Evolutionary conservation across 805 yeast genomes (phyloP).

Genomic region (Starmerella stellata): DNA sequence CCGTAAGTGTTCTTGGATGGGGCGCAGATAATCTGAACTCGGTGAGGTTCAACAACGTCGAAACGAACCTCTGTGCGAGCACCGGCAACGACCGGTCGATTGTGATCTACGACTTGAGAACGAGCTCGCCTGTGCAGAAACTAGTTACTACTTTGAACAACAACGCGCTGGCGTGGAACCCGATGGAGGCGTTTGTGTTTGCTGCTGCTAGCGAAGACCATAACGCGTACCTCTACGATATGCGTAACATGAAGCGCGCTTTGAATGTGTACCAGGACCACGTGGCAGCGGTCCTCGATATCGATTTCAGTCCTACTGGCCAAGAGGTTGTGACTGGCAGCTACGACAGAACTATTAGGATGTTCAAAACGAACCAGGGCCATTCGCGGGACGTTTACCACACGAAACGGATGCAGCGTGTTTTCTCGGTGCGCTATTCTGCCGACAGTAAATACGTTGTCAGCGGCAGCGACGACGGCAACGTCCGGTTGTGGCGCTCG

Average conservation of each 20-base stretch:
- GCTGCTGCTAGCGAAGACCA: conserved; percentile 90
- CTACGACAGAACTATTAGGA: conserved; percentile 80
- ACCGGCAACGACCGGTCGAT: conserved; percentile 74
- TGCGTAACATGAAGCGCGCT: conserved; percentile 75
- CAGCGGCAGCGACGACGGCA: conserved; percentile 92
- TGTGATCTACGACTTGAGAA: conserved; percentile 76
- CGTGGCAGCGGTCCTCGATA: conserved; percentile 85
- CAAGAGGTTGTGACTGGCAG: conserved; percentile 90
- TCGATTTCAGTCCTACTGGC: conserved; percentile 94
- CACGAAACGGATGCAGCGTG: conserved; percentile 94
- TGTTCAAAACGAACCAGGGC: conserved; percentile 58
- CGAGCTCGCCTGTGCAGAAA: conserved; percentile 83
- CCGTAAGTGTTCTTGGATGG: conserved; percentile 71
- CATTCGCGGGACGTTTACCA: conserved; percentile 92
- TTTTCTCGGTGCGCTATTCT: conserved; percentile 64
- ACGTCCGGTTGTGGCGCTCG: conserved; percentile 83
- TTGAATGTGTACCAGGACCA: conserved; percentile 83
- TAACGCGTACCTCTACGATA: conserved; percentile 85
- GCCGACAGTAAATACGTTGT: conserved; percentile 78
- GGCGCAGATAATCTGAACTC: conserved; percentile 80
- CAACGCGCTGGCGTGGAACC: conserved; percentile 86
- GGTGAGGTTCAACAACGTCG: conserved; percentile 77
- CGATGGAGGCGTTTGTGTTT: conserved; percentile 90
- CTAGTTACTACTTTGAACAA: conserved; percentile 66
- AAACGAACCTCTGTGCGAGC: conserved; percentile 72